Base-by-base conservation (phyloP, 2,329 filamentous ascomycete species). In the Aureobasidium melanogenum region DNA sequence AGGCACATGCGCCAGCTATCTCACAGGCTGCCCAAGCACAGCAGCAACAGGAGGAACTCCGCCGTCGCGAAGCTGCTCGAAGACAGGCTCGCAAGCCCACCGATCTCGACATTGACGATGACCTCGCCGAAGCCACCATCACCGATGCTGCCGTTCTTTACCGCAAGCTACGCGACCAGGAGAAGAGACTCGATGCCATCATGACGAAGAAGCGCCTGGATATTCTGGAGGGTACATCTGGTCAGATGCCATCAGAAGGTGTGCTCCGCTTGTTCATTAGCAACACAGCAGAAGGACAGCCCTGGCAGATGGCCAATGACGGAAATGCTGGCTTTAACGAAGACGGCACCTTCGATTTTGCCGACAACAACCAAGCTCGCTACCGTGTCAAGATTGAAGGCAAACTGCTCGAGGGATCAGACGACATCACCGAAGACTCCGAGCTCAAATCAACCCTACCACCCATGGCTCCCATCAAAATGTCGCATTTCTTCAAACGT, bases 141-240 rank as follows among this genome's bases (percentile, higher is more conserved):
- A 91, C 89, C 64, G 89, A 96, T 72, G 87, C 88, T 41, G 91
- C 88, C 47, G 81, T 87, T 71, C 83, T 90, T 67, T 99, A 99
- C 77, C 87, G 86, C 70, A 85, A 88, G 62, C 77, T 99, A 71
- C 85, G 91, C 70, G 91, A 96, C 66, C 80, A 95, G 62, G 94
- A 99, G 80, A 86, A 90, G 70, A 84, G 87, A 59, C 80, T 99
- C 61, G 94, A 99, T 77, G 89, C 93, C 43, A 89, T 90, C 19
- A 95, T 97, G 82, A 92, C 94, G 73, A 87, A 93, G 70, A 99
- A 99, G 79, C 84, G 92, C 64, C 78, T 99, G 64, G 94, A 99
- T 71, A 87, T 97, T 64, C 84, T 90, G 65, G 93, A 97, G 72
- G 87, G 86, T 64, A 59, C 56, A 5, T 59, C 56, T 22, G 56